These are phyloP conservation scores for Solanum dulcamara DNA, from an alignment of 257 asterid species.

Conservation along the genomic window DNA sequence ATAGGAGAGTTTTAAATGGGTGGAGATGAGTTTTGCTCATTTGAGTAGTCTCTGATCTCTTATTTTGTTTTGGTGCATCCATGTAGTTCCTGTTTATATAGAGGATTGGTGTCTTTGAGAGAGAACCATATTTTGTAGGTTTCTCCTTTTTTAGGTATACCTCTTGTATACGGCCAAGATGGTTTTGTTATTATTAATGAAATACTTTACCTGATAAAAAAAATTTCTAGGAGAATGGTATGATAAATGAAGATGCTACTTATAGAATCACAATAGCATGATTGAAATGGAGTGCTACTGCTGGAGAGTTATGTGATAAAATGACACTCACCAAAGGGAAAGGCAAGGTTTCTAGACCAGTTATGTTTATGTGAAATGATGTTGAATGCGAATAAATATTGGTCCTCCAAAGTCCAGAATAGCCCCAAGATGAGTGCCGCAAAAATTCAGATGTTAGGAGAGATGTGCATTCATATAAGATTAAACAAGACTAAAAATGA, in stretches of 20 bases:
- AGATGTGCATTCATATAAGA: not conserved
- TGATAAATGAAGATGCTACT: not conserved
- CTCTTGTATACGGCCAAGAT: not conserved
- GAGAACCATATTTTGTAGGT: not conserved
- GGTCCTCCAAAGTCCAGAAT: not conserved
- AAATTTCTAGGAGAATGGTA: not conserved
- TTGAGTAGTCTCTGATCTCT: not conserved
- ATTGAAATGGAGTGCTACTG: not conserved
- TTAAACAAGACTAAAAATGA: not conserved
- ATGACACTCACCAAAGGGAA: not conserved
- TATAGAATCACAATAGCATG: not conserved
- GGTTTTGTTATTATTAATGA: not conserved
- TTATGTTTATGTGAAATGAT: not conserved
- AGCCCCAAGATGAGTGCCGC: not conserved
- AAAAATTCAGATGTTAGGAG: not conserved
- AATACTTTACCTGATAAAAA: not conserved
- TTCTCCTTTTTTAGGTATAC: not conserved
- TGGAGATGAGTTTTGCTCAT: not conserved
- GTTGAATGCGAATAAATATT: not conserved
- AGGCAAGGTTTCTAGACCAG: not conserved
- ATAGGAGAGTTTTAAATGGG: not conserved
- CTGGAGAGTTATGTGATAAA: not conserved
- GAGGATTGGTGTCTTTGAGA: not conserved
- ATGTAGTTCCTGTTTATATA: not conserved
- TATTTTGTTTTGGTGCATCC: not conserved